Evolutionary conservation across 306 rosid genomes (phyloP), one percentile per base, ranked within the genome.

Genomic region (Alnus rubra): DNA sequence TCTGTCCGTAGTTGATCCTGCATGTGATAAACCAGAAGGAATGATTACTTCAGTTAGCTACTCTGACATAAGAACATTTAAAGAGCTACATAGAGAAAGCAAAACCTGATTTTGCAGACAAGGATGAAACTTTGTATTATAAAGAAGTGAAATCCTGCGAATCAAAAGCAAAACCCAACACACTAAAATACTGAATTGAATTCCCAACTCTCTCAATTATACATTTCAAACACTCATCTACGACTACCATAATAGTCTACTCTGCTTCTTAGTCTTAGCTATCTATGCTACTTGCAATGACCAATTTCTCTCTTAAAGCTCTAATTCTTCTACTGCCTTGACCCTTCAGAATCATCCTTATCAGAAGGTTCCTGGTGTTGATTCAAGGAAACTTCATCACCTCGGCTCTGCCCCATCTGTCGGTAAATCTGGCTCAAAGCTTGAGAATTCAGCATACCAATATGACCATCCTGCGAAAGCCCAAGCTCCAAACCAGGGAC

Each of bases 401-500:
- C 76, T 28, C 80, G 72, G 74, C 81, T 83, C 67, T 85, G 88
- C 50, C 69, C 88, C n/a, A 79, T 48, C 33, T 85, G 84, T 44
- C 85, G 88, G 71, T 85, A 85, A 74, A 83, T 68, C 45, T 81
- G 89, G 35, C 69, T 64, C 58, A 76, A 79, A 48, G 83, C 74
- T 42, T 86, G 84, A 13, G 91, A 75, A 74, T 80, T 76, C 65
- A 85, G 48, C 65, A 88, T 39, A 83, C 87, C 85, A 54, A 86
- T 15, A 83, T 82, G 86, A 53, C 84, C 89, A 35, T 86, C 91
- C 72, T 88, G 88, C 5, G 89, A 83, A 10, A 88, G 83, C 33
- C 91, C 91, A 7, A 88, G 84, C 56, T 88, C 91, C 56, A 86
- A 60, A 54, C 89, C 89, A 4, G 89, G 91, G 42, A 77, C 75